A percentile compares a stretch with the other conserved stretches of the same genome.
phyloP scores from a whole-genome alignment of 176 grass and related monocot genomes.

The Triticum turgidum region DNA sequence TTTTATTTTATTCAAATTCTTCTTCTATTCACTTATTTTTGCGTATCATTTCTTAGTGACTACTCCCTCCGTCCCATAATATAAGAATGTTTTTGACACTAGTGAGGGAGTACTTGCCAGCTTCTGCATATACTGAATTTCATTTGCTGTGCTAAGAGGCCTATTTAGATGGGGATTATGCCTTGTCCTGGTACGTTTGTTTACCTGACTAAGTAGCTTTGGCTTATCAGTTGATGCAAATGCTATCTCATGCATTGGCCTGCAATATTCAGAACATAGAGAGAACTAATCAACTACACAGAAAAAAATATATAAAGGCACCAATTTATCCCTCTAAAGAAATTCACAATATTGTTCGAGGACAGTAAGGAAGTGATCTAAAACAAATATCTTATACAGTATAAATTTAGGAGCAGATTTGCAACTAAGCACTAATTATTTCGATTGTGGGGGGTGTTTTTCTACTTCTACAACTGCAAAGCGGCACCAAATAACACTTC shows the following conservation, averaged over 20 bases:
- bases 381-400: not conserved
- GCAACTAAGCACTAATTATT: not conserved
- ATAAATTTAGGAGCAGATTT: not conserved
- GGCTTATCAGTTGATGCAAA: constrained; percentile 79
- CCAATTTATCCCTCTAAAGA: not conserved
- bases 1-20: not conserved
- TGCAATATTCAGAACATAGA: constrained; percentile 43
- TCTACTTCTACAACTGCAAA: not conserved
- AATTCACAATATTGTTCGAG: not conserved
- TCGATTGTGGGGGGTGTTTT: not conserved
- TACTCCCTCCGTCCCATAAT: not conserved
- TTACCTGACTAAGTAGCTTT: constrained; percentile 88
- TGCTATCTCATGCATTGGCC: constrained; percentile 81
- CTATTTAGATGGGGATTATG: not conserved
- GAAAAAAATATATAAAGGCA: not conserved
- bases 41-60: not conserved
- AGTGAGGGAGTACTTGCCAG: not conserved
- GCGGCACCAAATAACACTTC: not conserved
- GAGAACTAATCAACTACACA: constrained; percentile 8
- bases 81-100: too few relatives aligned
- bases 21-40: not conserved
- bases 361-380: too few relatives aligned
- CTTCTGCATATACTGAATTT: constrained; percentile 11
- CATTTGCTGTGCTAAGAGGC: not conserved
- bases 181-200: not conserved